These are phyloP conservation scores for Vigna reflexopilosa DNA, from an alignment of 306 rosid genomes.

Conservation along the genomic window DNA sequence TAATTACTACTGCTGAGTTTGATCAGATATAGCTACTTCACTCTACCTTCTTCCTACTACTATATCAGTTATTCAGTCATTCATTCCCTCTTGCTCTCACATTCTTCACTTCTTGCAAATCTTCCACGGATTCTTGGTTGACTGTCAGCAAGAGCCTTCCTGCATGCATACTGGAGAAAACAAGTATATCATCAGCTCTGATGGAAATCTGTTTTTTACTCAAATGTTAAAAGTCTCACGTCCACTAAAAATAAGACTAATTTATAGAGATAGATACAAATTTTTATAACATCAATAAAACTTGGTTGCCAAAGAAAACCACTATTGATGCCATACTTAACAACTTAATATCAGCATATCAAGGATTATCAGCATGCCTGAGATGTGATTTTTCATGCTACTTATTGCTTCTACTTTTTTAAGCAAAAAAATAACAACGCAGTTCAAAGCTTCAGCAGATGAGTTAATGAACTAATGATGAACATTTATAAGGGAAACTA, in stretches of 20 bases:
- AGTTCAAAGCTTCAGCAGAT: neutral
- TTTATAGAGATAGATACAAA: neutral
- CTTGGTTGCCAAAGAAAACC: neutral
- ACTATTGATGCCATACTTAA: neutral
- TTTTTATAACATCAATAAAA: neutral
- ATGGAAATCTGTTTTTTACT: neutral
- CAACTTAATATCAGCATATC: neutral
- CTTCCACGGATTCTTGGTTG: conserved; percentile 99
- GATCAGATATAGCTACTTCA: conserved; percentile 51
- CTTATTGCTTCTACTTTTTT: neutral
- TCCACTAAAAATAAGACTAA: too few species aligned
- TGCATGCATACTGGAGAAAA: conserved; percentile 85
- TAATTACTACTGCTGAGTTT: conserved; percentile 40
- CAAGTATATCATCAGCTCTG: conserved; percentile 22
- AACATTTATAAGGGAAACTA: neutral
- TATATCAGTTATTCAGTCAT: conserved; percentile 42
- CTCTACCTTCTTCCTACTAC: conserved; percentile 46
- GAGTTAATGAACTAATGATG: neutral
- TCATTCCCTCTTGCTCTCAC: conserved; percentile 64
- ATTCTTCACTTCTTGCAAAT: conserved; percentile 92
- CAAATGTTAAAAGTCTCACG: too few species aligned
- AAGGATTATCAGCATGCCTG: neutral
- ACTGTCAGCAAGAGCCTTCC: conserved; percentile 99
- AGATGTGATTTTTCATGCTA: neutral
- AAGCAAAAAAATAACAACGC: neutral